Conservation (phyloP, 2,329 filamentous ascomycete genomes). For the Colletotrichum higginsianum region DNA sequence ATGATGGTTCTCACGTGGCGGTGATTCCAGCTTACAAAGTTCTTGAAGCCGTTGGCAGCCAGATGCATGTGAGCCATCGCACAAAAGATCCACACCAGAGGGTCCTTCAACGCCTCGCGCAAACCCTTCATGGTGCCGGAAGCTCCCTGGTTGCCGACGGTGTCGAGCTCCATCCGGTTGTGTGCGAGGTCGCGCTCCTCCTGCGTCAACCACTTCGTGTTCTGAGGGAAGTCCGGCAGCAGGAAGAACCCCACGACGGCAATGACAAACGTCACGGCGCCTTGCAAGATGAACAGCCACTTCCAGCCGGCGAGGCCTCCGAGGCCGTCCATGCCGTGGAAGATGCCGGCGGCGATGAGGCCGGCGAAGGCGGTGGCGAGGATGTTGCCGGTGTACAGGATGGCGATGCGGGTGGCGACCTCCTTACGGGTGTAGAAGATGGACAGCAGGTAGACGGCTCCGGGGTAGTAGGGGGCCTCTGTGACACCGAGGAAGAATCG, state of each 20-base stretch:
- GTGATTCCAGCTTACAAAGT: constrained; percentile 47
- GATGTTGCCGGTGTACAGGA: constrained; percentile 72
- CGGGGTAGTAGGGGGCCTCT: constrained; percentile 48
- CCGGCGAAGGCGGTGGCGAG: constrained; percentile 79
- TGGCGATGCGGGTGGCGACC: constrained; percentile 72
- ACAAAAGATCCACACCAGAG: constrained; percentile 61
- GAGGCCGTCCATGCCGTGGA: constrained; percentile 65
- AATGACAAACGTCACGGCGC: constrained; percentile 52
- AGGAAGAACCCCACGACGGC: constrained; percentile 43
- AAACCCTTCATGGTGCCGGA: constrained; percentile 46
- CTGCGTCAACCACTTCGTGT: constrained; percentile 45
- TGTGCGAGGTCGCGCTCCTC: constrained; percentile 44
- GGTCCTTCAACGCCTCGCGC: constrained; percentile 57
- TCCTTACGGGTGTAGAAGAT: constrained; percentile 78
- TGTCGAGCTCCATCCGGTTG: constrained; percentile 47
- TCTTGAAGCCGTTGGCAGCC: constrained; percentile 62
- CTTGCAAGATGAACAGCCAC: constrained; percentile 60
- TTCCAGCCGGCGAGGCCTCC: constrained; percentile 57
- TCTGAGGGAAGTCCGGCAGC: constrained; percentile 45
- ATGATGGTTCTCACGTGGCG: too few species aligned
- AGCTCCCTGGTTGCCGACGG: constrained; percentile 45
- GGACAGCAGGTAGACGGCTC: constrained; percentile 66
- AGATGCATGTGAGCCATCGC: constrained; percentile 67
- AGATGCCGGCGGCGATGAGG: constrained; percentile 75
- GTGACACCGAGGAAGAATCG: constrained; percentile 55